Evolutionary conservation across 345 rosid genomes (phyloP).

Genomic region (Eucalyptus sp.): DNA sequence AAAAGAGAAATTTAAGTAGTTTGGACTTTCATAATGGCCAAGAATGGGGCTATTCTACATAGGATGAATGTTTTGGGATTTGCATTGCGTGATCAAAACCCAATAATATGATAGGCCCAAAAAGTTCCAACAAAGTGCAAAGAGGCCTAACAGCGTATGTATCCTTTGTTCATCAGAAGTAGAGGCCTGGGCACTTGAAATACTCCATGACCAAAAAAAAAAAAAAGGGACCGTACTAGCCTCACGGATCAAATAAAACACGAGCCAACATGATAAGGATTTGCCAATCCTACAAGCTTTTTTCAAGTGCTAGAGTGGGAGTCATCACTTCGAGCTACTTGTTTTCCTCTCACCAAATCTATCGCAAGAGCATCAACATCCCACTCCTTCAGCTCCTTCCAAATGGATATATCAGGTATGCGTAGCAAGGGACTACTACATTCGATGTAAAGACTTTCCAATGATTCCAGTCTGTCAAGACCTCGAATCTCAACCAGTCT

Average conservation of each 20-base stretch:
- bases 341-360: background rate
- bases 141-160: background rate
- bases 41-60: background rate
- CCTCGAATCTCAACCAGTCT: background rate
- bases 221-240: background rate
- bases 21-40: no score
- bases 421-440: background rate
- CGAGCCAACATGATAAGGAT: background rate
- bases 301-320: background rate
- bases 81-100: background rate
- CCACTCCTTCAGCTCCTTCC: background rate
- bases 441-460: accelerated
- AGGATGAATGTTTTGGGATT: background rate
- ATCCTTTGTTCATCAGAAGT: background rate
- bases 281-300: background rate
- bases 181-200: no score
- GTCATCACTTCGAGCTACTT: background rate
- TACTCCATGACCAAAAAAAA: accelerated
- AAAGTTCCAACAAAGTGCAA: background rate
- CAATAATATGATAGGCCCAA: background rate
- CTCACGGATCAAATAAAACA: background rate
- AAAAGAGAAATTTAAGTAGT: background rate
- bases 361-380: background rate
- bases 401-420: background rate
- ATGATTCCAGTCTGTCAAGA: background rate